Evolutionary conservation across 2,329 filamentous ascomycete species (phyloP).

Genomic region (Coniella lustricola): DNA sequence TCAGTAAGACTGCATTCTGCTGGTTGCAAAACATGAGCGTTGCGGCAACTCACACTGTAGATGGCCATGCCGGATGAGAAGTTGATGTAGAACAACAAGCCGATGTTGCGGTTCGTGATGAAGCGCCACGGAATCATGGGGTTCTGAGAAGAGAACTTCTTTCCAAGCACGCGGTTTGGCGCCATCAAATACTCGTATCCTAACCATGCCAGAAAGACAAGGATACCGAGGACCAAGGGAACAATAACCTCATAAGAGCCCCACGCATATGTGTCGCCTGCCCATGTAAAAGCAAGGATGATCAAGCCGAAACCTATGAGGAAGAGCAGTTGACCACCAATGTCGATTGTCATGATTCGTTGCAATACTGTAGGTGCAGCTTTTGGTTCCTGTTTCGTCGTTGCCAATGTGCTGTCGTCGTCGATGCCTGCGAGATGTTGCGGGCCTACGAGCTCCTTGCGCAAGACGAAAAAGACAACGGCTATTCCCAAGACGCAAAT

Average conservation of each 20-base stretch:
- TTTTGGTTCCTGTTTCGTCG: not conserved
- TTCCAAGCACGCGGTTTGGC: constrained; percentile 37
- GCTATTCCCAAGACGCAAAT: constrained; percentile 45
- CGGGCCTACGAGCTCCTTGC: constrained; percentile 50
- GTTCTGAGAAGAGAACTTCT: constrained; percentile 43
- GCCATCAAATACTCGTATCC: constrained; percentile 48
- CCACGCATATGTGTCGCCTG: constrained; percentile 47
- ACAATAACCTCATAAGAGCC: constrained; percentile 39
- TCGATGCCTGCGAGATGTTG: constrained; percentile 39
- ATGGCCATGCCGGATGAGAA: constrained; percentile 51
- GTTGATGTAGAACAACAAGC: constrained; percentile 54
- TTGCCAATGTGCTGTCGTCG: constrained; percentile 16
- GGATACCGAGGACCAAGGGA: constrained; percentile 38
- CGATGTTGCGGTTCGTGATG: constrained; percentile 49
- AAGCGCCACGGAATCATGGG: constrained; percentile 59
- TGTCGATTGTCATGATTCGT: constrained; percentile 47
- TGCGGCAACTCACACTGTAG: constrained; percentile 32
- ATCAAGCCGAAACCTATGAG: constrained; percentile 46
- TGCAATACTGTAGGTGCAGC: constrained; percentile 30
- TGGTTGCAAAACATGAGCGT: not conserved
- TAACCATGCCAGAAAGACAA: constrained; percentile 35
- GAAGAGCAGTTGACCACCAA: constrained; percentile 50
- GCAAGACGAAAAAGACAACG: constrained; percentile 48
- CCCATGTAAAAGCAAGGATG: constrained; percentile 50
- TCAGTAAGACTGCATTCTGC: not conserved